Percentiles rank a stretch among this genome's conserved stretches.
phyloP scores from a whole-genome alignment of 108 stramenopile species.

The Chaetoceros tenuissimus region DNA sequence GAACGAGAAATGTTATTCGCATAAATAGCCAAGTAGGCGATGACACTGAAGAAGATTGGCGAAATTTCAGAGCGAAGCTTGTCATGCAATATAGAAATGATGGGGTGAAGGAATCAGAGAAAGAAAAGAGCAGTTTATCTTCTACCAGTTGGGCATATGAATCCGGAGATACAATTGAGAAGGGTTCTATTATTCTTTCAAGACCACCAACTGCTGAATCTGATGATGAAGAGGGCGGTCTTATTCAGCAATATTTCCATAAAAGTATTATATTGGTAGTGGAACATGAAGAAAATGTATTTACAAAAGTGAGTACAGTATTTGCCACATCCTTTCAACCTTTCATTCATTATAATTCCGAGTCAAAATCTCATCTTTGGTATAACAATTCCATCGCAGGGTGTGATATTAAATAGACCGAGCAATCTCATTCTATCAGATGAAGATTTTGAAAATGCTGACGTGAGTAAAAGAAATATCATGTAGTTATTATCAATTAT shows the following conservation, averaged over 20 bases:
- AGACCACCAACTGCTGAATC: not conserved
- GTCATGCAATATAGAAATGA: slow-evolving; percentile 17
- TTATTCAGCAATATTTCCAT: slow-evolving; percentile 39
- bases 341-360: too few species aligned
- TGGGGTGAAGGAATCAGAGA: not conserved
- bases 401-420: slow-evolving; percentile 29
- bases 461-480: too few species aligned
- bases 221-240: slow-evolving; percentile 20
- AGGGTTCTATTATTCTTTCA: slow-evolving; percentile 47
- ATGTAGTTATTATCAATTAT: not conserved
- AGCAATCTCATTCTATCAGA: slow-evolving; percentile 19
- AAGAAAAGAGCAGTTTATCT: not conserved
- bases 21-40: not conserved
- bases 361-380: too few species aligned
- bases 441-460: slow-evolving; percentile 32
- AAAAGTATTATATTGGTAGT: slow-evolving; percentile 50
- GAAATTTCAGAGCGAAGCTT: slow-evolving; percentile 54
- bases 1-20: not conserved
- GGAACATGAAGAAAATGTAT: slow-evolving; percentile 33
- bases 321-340: too few species aligned
- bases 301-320: slow-evolving; percentile 51
- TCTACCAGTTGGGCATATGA: slow-evolving; percentile 38
- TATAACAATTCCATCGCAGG: too few species aligned
- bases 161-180: slow-evolving; percentile 37
- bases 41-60: slow-evolving; percentile 39